Conservation (phyloP, 2,329 filamentous ascomycete genomes). For the Penicillium sumatraense region DNA sequence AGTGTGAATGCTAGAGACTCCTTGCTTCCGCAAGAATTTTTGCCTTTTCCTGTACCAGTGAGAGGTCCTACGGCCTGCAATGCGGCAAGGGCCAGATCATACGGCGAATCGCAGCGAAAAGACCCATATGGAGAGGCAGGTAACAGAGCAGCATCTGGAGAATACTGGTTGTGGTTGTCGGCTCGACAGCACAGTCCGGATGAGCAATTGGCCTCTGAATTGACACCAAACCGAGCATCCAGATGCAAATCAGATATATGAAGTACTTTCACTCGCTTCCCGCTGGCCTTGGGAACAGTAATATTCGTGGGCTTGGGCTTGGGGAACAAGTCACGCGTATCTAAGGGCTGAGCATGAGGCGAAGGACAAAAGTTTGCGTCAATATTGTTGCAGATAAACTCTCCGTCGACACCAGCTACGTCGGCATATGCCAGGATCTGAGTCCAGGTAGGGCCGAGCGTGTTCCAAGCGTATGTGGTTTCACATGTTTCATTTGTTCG, state of each 20-base stretch:
- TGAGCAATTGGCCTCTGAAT: conserved; percentile 59
- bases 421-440: conserved; percentile 61
- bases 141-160: conserved; percentile 42
- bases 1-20: conserved; percentile 58
- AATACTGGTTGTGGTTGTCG: conserved; percentile 42
- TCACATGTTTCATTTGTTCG: conserved; percentile 54
- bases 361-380: conserved; percentile 53
- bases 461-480: conserved; percentile 51
- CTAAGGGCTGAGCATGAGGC: conserved; percentile 51
- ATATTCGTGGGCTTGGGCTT: conserved; percentile 58
- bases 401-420: conserved; percentile 58
- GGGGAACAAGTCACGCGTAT: conserved; percentile 54
- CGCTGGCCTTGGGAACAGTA: conserved; percentile 53
- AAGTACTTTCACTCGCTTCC: conserved; percentile 59
- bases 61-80: conserved; percentile 60
- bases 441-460: conserved; percentile 61
- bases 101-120: conserved; percentile 63
- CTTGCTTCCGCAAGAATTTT: conserved; percentile 34
- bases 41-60: conserved; percentile 56
- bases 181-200: conserved; percentile 58
- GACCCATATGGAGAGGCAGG: conserved; percentile 60
- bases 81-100: conserved; percentile 60
- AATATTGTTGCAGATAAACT: conserved; percentile 61
- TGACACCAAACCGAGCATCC: conserved; percentile 58
- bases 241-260: conserved; percentile 63